Base-by-base conservation (phyloP, 805 yeast genomes). In the Metschnikowia amazonensis region DNA sequence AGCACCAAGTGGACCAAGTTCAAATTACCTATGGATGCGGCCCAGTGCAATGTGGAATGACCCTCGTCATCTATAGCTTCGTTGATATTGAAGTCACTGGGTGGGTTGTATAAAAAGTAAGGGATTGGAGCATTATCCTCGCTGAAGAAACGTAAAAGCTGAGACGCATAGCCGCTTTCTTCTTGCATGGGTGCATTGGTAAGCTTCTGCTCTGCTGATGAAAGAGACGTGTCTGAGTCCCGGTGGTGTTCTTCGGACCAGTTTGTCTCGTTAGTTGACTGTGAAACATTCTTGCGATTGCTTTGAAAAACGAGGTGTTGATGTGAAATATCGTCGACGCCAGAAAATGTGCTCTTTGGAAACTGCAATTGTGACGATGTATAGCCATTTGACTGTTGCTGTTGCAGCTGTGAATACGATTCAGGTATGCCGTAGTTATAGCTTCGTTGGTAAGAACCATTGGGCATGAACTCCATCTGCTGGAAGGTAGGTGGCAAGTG, bases 1-100 rank as follows among this genome's bases (percentile, higher is more conserved):
- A 88, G 66, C 34, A 94, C 72, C 11, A 89, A 77, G 53, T 85
- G 94, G 45, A 88, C 82, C 66, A 90, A 81, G 38, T 76, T 77
- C 28, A 84, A 66, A 60, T 84, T 87, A 3, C 98, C 99, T 79
- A 94, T 89, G 1, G 98, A 86, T 49, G 97, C 89, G 0, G 98
- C 96, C 97, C 98, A 94, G 65, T 94, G 99, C 55, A 94, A 81
- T 1, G 96, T 85, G 0, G 97, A 86, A 60, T 94, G 95, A 1
- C 96, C 95, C 60, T 94, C 97, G 47, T 87, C 90, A 62, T 94
- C 99, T 21, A 94, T 87, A 3, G 89, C 82, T 43, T 85, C 87
- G 60, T 82, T 68, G 49, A 86, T 76, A 52, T 86, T 80, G 56
- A 85, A 82, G 44, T 78, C 84, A 20, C 75, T 71, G 2, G 86